phyloP scores from a whole-genome alignment of 306 rosid species.

The Astragalus glycyphyllos region DNA sequence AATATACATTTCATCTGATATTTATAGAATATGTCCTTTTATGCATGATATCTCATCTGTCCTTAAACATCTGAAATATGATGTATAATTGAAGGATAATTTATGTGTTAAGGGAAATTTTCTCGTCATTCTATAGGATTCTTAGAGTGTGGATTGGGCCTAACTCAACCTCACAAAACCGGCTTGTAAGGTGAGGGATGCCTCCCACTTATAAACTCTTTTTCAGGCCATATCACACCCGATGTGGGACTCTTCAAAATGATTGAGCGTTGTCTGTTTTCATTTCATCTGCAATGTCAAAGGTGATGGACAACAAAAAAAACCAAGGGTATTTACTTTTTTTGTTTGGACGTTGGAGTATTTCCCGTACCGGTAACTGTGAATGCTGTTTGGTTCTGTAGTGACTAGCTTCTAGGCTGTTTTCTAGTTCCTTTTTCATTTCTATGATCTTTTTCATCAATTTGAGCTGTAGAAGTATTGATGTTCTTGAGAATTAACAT shows the following conservation, averaged over 20 bases:
- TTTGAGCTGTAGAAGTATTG: slow-evolving; percentile 8
- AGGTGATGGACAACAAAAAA: not conserved
- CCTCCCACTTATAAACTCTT: too few species aligned
- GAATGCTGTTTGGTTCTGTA: not conserved
- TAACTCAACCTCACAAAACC: too few species aligned
- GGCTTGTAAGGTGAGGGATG: too few species aligned
- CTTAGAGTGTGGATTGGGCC: too few species aligned
- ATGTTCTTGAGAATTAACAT: not conserved
- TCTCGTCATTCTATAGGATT: not conserved
- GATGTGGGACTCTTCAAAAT: too few species aligned
- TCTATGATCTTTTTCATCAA: not conserved
- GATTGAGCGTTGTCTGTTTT: slow-evolving; percentile 10
- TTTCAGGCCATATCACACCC: too few species aligned
- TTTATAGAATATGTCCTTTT: slow-evolving; percentile 35
- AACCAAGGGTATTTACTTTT: not conserved
- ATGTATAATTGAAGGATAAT: not conserved
- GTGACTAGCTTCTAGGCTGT: not conserved
- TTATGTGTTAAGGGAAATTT: not conserved
- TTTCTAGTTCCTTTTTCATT: not conserved
- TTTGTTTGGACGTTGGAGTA: slow-evolving; percentile 1
- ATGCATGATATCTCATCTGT: slow-evolving; percentile 29
- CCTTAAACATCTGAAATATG: slow-evolving; percentile 1
- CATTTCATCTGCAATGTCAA: slow-evolving; percentile 14
- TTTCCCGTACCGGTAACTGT: not conserved
- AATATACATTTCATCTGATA: slow-evolving; percentile 25